A percentile compares a stretch with the other conserved stretches of the same genome.
Conservation (phyloP, 495 filamentous ascomycete genomes). For the Penicillium taxi region DNA sequence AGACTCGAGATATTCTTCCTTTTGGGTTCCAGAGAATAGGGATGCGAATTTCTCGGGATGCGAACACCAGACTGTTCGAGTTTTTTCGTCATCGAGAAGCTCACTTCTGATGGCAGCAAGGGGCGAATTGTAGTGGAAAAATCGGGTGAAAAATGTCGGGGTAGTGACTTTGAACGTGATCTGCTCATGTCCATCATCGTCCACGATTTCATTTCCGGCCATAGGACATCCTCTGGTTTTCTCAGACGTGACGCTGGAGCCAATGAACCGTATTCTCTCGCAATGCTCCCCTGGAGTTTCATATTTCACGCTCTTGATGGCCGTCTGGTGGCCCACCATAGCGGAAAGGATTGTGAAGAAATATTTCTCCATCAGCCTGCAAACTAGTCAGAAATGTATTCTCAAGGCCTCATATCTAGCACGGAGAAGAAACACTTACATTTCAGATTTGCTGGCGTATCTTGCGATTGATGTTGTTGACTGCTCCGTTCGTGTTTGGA, state of each 20-base stretch:
- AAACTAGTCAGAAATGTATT: not conserved
- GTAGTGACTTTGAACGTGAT: slow-evolving; percentile 1
- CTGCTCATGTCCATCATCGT: not conserved
- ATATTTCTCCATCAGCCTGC: not conserved
- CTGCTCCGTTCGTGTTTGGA: slow-evolving; percentile 4
- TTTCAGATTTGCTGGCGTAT: slow-evolving; percentile 2
- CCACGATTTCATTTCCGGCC: not conserved
- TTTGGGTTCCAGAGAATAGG: not conserved
- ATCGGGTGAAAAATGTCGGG: slow-evolving; percentile 1
- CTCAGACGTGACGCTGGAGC: not conserved
- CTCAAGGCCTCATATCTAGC: not conserved
- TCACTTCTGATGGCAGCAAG: not conserved
- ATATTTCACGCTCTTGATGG: slow-evolving; percentile 2
- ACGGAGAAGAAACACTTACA: not conserved
- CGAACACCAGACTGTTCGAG: not conserved
- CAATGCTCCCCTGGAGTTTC: slow-evolving; percentile 2
- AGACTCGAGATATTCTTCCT: not conserved
- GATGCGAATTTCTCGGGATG: not conserved
- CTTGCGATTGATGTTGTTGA: slow-evolving; percentile 3
- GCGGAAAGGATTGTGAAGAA: not conserved
- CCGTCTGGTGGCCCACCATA: not conserved
- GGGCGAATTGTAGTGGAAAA: slow-evolving; percentile 3
- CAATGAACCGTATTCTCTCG: not conserved
- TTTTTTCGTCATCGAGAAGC: not conserved
- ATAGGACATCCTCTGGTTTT: not conserved